Conservation (phyloP, 768 basidiomycete genomes). For the Pisolithus sp. region DNA sequence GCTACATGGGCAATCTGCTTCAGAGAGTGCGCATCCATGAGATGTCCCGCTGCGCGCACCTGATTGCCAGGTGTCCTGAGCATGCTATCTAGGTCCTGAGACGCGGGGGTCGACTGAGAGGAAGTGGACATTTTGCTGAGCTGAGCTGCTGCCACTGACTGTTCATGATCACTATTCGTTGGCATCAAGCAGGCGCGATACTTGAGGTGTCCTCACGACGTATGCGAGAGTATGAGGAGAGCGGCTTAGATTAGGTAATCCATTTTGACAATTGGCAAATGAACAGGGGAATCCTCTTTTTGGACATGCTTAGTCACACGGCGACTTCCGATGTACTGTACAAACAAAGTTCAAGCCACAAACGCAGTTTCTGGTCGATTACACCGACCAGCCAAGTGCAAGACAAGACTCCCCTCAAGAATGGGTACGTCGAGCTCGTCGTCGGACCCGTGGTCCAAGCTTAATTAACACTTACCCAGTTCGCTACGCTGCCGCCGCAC, state of each 20-base stretch:
- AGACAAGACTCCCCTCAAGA: slow-evolving; percentile 39
- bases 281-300: not conserved
- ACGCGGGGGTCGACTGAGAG: slow-evolving; percentile 22
- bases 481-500: slow-evolving; percentile 87
- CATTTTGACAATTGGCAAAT: not conserved
- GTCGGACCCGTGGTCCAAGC: slow-evolving; percentile 4
- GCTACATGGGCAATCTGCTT: slow-evolving; percentile 31
- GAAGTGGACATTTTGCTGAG: slow-evolving; percentile 24
- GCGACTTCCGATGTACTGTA: slow-evolving; percentile 24
- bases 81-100: slow-evolving; percentile 19
- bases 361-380: slow-evolving; percentile 37
- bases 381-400: slow-evolving; percentile 43
- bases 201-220: not conserved
- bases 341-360: slow-evolving; percentile 30
- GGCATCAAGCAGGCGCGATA: slow-evolving; percentile 16
- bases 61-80: slow-evolving; percentile 22
- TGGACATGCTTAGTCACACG: slow-evolving; percentile 1
- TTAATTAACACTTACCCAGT: slow-evolving; percentile 41
- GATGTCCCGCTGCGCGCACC: slow-evolving; percentile 14
- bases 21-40: not conserved
- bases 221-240: no score
- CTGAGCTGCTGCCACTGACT: slow-evolving; percentile 15
- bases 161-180: slow-evolving; percentile 24
- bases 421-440: slow-evolving; percentile 49
- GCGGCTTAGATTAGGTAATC: not conserved